Conservation (phyloP, 192 early-diverging fungal genomes). For the Thamnidium elegans region DNA sequence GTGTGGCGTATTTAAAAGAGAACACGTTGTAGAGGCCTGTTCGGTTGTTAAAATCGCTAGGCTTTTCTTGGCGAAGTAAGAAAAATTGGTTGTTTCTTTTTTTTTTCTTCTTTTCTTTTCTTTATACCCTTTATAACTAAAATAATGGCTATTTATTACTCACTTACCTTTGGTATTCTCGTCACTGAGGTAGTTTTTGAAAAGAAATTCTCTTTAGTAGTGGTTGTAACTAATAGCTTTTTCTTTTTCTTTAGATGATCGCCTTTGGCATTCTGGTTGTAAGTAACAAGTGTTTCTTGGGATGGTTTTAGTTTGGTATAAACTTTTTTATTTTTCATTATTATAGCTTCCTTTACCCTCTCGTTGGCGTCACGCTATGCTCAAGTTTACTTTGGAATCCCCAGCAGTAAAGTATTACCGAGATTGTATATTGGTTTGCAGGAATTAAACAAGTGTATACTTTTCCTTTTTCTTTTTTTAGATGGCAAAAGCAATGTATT, state of each 20-base stretch:
- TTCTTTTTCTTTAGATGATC: constrained; percentile 17
- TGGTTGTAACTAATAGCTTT: too few relatives aligned
- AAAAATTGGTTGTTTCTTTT: neutral
- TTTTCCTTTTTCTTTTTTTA: neutral
- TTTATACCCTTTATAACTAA: neutral
- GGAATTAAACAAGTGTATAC: neutral
- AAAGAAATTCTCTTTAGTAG: neutral
- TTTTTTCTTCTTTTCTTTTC: neutral
- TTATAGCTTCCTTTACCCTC: constrained; percentile 49
- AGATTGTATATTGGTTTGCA: neutral
- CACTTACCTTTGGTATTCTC: constrained; percentile 24
- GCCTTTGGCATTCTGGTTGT: constrained; percentile 26
- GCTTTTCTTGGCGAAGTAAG: too few relatives aligned
- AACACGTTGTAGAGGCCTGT: too few relatives aligned
- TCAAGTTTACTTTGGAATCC: constrained; percentile 47
- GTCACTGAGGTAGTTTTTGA: constrained; percentile 20
- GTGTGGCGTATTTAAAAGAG: too few relatives aligned
- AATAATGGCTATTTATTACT: constrained; percentile 25
- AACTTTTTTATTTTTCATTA: neutral
- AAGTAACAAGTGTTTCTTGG: neutral
- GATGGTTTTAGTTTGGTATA: neutral
- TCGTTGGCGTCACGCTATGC: constrained; percentile 47
- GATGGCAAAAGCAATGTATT: constrained; percentile 35
- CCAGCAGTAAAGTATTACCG: constrained; percentile 30
- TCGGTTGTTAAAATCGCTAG: too few relatives aligned